A percentile compares a stretch with the other conserved stretches of the same genome.
phyloP scores from a whole-genome alignment of 148 eudicot species.

The Bassia scoparia region DNA sequence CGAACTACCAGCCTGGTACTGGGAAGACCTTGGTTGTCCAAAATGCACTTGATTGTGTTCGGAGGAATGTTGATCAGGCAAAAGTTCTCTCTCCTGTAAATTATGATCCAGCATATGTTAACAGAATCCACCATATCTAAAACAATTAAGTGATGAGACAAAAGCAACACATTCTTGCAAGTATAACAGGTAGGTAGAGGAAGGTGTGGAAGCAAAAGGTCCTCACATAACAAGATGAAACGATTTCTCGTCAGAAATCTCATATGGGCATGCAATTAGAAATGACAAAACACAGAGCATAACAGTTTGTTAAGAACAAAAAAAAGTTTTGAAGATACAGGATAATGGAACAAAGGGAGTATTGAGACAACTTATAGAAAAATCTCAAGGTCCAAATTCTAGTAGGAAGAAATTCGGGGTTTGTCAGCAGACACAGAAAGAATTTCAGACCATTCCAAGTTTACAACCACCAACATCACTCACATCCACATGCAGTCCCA shows the following conservation, averaged over 20 bases:
- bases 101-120: constrained; percentile 17
- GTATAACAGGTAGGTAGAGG: neutral
- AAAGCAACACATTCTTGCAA: neutral
- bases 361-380: neutral
- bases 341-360: neutral
- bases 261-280: neutral
- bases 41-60: constrained; percentile 44
- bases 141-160: neutral
- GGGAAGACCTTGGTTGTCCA: constrained; percentile 39
- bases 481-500: neutral
- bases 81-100: constrained; percentile 58
- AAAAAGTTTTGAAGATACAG: neutral
- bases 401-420: neutral
- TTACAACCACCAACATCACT: neutral
- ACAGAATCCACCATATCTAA: neutral
- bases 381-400: neutral
- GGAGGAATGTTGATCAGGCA: constrained; percentile 38
- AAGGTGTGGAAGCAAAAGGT: neutral
- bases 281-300: neutral
- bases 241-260: neutral
- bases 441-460: neutral
- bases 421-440: neutral
- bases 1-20: constrained; percentile 30
- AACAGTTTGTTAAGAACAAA: neutral
- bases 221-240: neutral